A percentile compares a stretch with the other conserved stretches of the same genome.
Evolutionary conservation across 129 eudicot species (phyloP).

Genomic region (Kitagawia praeruptora): DNA sequence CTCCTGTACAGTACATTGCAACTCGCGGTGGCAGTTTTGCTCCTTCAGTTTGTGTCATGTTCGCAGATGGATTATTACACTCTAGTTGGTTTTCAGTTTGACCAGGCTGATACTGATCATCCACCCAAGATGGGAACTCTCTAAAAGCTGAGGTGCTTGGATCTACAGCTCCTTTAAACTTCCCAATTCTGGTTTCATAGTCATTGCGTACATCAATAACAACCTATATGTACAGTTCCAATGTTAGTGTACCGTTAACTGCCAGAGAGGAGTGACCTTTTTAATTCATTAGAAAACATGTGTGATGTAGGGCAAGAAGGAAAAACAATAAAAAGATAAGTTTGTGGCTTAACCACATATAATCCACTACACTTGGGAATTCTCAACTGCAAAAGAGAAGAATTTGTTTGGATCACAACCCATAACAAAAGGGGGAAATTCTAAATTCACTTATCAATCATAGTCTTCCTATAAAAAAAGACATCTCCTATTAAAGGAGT

Average conservation of each 20-base stretch:
- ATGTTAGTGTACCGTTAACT: constrained; percentile 5
- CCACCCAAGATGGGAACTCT: constrained; percentile 92
- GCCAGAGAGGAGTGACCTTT: constrained; percentile 3
- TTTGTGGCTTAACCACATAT: not conserved
- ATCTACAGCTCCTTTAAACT: constrained; percentile 87
- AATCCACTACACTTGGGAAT: not conserved
- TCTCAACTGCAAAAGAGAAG: not conserved
- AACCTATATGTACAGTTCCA: constrained; percentile 33
- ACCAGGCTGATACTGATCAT: constrained; percentile 36
- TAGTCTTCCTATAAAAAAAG: not conserved
- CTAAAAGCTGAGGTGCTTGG: constrained; percentile 83
- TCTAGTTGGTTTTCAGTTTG: constrained; percentile 25
- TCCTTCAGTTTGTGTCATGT: constrained; percentile 20
- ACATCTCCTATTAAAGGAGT: not conserved
- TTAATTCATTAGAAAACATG: not conserved
- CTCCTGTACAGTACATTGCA: constrained; percentile 54
- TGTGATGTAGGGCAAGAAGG: not conserved
- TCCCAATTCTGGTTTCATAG: constrained; percentile 92
- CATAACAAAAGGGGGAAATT: not conserved
- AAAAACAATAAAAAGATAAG: not conserved
- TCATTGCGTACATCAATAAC: constrained; percentile 92
- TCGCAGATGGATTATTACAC: constrained; percentile 20
- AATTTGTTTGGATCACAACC: not conserved
- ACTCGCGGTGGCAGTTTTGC: constrained; percentile 58
- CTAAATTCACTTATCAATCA: not conserved